A percentile compares a stretch with the other conserved stretches of the same genome.
Conservation (phyloP, 108 stramenopile genomes). For the Skeletonema tropicum region DNA sequence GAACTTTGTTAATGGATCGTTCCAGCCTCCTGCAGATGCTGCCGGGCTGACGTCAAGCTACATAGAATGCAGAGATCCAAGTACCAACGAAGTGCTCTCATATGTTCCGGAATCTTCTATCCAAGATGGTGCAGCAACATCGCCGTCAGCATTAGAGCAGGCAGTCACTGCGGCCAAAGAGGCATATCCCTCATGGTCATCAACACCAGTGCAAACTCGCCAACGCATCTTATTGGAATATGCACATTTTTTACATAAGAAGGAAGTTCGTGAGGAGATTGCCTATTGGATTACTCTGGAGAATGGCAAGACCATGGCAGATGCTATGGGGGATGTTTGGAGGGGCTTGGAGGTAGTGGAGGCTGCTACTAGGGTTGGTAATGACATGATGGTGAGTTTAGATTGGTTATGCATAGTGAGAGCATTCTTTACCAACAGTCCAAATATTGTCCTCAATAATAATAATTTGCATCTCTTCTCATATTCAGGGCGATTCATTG, state of each 20-base stretch:
- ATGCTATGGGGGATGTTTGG: constrained; percentile 93
- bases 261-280: constrained; percentile 58
- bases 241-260: constrained; percentile 56
- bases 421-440: not conserved
- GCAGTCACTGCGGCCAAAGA: constrained; percentile 52
- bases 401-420: too few relatives aligned
- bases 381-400: constrained; percentile 42
- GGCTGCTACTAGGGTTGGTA: constrained; percentile 45
- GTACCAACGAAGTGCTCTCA: constrained; percentile 56
- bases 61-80: constrained; percentile 61
- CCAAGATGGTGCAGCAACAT: not conserved
- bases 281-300: constrained; percentile 74
- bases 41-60: not conserved
- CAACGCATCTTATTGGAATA: constrained; percentile 72
- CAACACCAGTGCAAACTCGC: constrained; percentile 66
- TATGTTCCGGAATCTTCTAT: constrained; percentile 44
- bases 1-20: constrained; percentile 63
- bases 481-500: constrained; percentile 81
- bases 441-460: not conserved
- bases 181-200: constrained; percentile 69
- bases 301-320: constrained; percentile 77
- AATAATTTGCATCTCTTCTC: constrained; percentile 29
- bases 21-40: constrained; percentile 25
- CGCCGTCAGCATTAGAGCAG: constrained; percentile 39
- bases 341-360: constrained; percentile 96